A percentile compares a stretch with the other conserved stretches of the same genome.
These are phyloP conservation scores for Amoebophrya sp. DNA, from an alignment of 169 alveolate genomes.

Conservation along the genomic window DNA sequence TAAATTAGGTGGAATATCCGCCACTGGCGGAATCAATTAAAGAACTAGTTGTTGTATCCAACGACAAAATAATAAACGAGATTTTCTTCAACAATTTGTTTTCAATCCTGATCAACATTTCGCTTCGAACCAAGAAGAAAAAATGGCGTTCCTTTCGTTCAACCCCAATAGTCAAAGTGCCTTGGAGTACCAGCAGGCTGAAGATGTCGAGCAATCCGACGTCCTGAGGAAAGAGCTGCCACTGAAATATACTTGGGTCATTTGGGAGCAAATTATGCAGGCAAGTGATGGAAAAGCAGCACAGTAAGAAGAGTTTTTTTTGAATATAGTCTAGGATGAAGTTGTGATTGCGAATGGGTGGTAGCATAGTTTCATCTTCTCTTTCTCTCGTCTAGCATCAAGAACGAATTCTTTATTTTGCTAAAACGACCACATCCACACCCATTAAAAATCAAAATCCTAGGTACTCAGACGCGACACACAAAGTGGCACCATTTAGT, in stretches of 20 bases:
- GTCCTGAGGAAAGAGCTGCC: conserved; percentile 45
- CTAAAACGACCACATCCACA: conserved; percentile 24
- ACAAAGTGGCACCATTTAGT: conserved; percentile 26
- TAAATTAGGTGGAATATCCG: too few relatives aligned
- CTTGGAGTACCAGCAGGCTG: background rate
- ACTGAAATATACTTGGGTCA: conserved; percentile 53
- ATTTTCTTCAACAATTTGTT: too few relatives aligned
- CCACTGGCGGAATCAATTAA: too few relatives aligned
- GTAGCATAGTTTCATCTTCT: too few relatives aligned
- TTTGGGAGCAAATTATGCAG: conserved; percentile 54
- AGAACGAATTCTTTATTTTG: too few relatives aligned
- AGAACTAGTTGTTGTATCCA: too few relatives aligned
- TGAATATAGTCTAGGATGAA: too few relatives aligned
- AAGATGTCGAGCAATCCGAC: background rate
- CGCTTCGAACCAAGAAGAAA: background rate
- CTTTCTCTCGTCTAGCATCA: background rate
- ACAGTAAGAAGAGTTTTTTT: background rate
- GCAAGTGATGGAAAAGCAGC: background rate
- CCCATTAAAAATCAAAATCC: conserved; percentile 34
- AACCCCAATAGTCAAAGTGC: background rate
- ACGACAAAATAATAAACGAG: too few relatives aligned
- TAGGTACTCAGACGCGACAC: conserved; percentile 44
- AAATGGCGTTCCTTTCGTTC: background rate
- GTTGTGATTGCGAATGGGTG: too few relatives aligned
- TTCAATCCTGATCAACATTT: too few relatives aligned